Evolutionary conservation across 148 eudicot species (phyloP), one percentile per base, ranked within the genome.

Genomic region (Amaranthus palmeri): DNA sequence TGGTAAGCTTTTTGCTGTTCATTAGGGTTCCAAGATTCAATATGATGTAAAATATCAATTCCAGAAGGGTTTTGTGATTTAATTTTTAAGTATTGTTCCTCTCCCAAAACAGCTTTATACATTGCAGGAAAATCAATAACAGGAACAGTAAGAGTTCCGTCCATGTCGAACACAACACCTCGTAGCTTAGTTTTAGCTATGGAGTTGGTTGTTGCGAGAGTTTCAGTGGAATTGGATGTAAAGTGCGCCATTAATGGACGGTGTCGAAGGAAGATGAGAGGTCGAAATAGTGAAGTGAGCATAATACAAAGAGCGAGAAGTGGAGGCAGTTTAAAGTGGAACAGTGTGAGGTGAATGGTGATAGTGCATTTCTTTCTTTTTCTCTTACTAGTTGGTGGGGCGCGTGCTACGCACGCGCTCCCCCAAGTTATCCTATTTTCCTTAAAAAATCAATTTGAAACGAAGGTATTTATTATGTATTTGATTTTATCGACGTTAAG

Each of bases 81-180:
- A 2, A 89, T 48, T 0, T 75, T 74, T 0, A 73, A 8, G 48
- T 93, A 93, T 43, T 79, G 67, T 0, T 87, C 79, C 46, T 91
- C 87, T 0, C 98, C 98, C 14, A 93, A 77, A 48, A 93, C 91
- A 0, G 91, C 85, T 56, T 78, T 89, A 78, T 93, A 91, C 98
- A 93, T 93, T 17, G 97, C 92, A 67, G 76, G 90, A 46, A 93
- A 93, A 70, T 93, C 90, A 62, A 93, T 93, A 13, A 78, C 92
- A 15, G 98, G 98, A 9, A 93, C 92, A 2, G 98, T 93, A 54
- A 91, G 81, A 76, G 98, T 93, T 41, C 98, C 98, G 77, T 93
- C 98, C 97, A 93, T 93, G 92, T 93, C 98, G 79, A 93, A 93
- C 3, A 93, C 96, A 6, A 93, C 88, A 55, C 98, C 98, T 54